Percentiles rank a stretch among this genome's conserved stretches.
Conservation (phyloP, 148 eudicot genomes). For the Agrostemma githago region DNA sequence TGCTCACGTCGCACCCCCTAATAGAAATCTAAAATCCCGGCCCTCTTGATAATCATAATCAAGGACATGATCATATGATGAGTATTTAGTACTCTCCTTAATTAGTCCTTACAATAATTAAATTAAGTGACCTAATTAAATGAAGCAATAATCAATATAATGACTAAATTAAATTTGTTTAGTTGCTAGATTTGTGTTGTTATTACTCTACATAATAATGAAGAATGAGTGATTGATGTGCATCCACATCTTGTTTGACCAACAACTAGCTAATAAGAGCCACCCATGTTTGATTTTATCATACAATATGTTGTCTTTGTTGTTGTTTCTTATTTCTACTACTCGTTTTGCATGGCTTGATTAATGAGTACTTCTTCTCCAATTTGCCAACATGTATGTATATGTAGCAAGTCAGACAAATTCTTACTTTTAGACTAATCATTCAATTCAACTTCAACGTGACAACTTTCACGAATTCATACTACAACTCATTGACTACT, state of each 20-base stretch:
- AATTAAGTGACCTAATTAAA: too few relatives aligned
- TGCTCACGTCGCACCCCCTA: too few relatives aligned
- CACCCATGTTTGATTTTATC: constrained; percentile 1
- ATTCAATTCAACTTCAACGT: constrained; percentile 9
- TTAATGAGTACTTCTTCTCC: not conserved
- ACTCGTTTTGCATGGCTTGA: constrained; percentile 3
- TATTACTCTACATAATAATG: too few relatives aligned
- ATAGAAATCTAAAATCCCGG: too few relatives aligned
- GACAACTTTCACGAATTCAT: constrained; percentile 7
- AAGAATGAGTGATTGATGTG: constrained; percentile 25
- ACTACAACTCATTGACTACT: constrained; percentile 16
- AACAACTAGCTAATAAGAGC: constrained; percentile 12
- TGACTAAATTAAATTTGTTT: too few relatives aligned
- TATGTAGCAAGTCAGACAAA: constrained; percentile 16
- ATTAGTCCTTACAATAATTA: too few relatives aligned
- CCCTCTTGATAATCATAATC: too few relatives aligned
- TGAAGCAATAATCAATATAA: too few relatives aligned
- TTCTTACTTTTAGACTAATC: constrained; percentile 22
- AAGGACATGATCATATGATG: too few relatives aligned
- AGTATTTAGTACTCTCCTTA: too few relatives aligned
- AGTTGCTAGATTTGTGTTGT: too few relatives aligned
- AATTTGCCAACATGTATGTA: not conserved
- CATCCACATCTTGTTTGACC: constrained; percentile 28
- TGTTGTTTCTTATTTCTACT: not conserved
- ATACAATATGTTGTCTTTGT: constrained; percentile 15